Evolutionary conservation across 805 yeast genomes (phyloP).

Genomic region (Dipodascus geniculatus): DNA sequence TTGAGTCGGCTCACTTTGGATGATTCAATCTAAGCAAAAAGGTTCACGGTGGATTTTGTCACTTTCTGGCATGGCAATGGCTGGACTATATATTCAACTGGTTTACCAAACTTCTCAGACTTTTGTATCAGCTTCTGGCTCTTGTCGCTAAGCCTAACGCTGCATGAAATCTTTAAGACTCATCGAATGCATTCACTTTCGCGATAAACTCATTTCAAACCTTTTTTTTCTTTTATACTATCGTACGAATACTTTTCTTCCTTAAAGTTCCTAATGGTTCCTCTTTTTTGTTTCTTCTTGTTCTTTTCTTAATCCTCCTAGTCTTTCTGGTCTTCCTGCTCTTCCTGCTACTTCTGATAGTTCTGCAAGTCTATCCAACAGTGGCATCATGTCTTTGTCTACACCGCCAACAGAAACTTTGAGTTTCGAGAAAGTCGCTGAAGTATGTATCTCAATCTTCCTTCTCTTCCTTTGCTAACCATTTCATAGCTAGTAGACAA

Average conservation of each 20-base stretch:
- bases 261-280: not conserved
- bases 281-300: not conserved
- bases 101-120: too few relatives aligned
- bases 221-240: not conserved
- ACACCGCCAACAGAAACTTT: not conserved
- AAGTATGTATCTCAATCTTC: not conserved
- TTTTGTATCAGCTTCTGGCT: too few relatives aligned
- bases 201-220: not conserved
- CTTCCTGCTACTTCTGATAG: too few relatives aligned
- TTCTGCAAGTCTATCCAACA: too few relatives aligned
- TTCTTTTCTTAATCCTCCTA: too few relatives aligned
- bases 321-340: too few relatives aligned
- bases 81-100: too few relatives aligned
- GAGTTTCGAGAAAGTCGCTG: not conserved
- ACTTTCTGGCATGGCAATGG: too few relatives aligned
- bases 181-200: not conserved
- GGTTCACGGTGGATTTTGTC: too few relatives aligned
- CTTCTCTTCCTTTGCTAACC: too few relatives aligned
- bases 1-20: too few relatives aligned
- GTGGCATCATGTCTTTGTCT: not conserved
- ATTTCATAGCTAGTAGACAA: constrained; percentile 8
- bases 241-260: not conserved
- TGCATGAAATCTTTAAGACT: not conserved
- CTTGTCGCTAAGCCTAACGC: not conserved
- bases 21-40: too few relatives aligned